These are phyloP conservation scores for Croton setiger DNA, from an alignment of 441 rosid species.

Conservation along the genomic window DNA sequence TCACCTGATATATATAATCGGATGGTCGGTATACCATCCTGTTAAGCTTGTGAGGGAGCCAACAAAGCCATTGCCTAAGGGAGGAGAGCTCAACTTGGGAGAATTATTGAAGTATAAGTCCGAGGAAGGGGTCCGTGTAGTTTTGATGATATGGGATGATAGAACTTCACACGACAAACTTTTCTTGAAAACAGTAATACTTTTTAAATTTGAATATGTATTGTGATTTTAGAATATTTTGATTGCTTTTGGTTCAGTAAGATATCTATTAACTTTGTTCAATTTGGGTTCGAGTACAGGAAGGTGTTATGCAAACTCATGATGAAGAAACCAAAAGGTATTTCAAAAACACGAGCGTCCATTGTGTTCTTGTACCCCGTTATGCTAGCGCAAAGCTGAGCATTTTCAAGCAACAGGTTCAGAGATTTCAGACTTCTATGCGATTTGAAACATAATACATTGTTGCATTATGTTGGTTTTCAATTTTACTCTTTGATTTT, in stretches of 20 bases:
- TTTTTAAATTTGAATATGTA: conserved; percentile 9
- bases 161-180: conserved; percentile 73
- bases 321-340: conserved; percentile 76
- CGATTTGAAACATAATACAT: not conserved
- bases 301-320: conserved; percentile 85
- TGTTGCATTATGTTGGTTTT: conserved; percentile 4
- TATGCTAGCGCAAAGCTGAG: conserved; percentile 73
- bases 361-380: conserved; percentile 70
- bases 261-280: conserved; percentile 6
- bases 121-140: conserved; percentile 78
- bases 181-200: conserved; percentile 57
- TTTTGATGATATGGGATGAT: conserved; percentile 74
- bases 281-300: conserved; percentile 34
- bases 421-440: conserved; percentile 11
- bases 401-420: conserved; percentile 68
- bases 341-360: conserved; percentile 58
- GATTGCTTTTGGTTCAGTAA: not conserved
- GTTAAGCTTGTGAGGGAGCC: conserved; percentile 68
- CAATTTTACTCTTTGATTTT: conserved; percentile 16
- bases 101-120: conserved; percentile 73
- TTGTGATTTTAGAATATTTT: not conserved
- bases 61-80: conserved; percentile 44
- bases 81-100: conserved; percentile 60
- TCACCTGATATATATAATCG: conserved; percentile 61
- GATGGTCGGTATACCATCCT: conserved; percentile 74